Evolutionary conservation across 345 rosid species (phyloP), one percentile per base, ranked within the genome.

Genomic region (Gossypium arboreum): DNA sequence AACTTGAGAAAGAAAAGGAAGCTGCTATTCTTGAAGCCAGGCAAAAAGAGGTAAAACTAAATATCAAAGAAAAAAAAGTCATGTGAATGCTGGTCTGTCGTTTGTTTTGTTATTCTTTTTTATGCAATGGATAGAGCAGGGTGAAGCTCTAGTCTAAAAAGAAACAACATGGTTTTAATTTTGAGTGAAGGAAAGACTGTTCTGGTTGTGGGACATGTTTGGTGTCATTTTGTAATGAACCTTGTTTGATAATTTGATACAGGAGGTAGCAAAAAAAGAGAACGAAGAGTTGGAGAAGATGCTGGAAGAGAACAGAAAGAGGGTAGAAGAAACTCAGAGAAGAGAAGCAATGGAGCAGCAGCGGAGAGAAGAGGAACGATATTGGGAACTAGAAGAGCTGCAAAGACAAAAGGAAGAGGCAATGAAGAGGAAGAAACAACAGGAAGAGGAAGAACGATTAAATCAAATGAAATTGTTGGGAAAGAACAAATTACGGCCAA

Each of bases 401-500:
- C 98, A 91, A 82, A 80, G 95, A 72, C 90, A 83, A 73, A 95
- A 86, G 60, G 99, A 89, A 84, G 99, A 91, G 78, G 94, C 91
- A 2, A 77, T 87, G 93, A 81, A 89, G 76, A 83, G 89, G 85
- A 93, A 89, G 89, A 91, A 90, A 76, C 93, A 89, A 12, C 91
- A 91, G 83, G 97, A 95, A 86, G 99, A 93, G 57, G 97, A 91
- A 84, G 98, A 93, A 66, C 92, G 98, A 7, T 60, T 63, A n/a
- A 90, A 93, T 61, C 99, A 93, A 88, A 88, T 91, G 94, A 93
- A 91, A 81, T 81, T 95, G 70, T 80, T 95, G 84, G 99, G 99
- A 51, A 95, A 95, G 90, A 95, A 95, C 90, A 95, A 95, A 75
- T 84, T 94, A 24, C 86, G 98, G 29, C 98, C 99, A 0, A 95